These are phyloP conservation scores for Verbascum thapsus DNA, from an alignment of 257 asterid genomes.

Conservation along the genomic window DNA sequence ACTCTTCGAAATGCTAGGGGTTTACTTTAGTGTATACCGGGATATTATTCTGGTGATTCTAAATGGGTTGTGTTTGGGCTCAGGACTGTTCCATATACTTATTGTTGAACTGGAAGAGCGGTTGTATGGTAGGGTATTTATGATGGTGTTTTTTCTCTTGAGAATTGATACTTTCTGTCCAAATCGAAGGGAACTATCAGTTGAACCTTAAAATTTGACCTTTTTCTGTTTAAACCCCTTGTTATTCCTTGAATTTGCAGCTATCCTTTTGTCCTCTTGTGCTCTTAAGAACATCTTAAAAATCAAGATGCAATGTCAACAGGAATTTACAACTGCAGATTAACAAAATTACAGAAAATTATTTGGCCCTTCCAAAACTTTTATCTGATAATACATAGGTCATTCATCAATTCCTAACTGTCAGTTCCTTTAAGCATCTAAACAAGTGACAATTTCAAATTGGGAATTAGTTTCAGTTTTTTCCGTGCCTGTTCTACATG, in stretches of 20 bases:
- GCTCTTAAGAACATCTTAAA: neutral
- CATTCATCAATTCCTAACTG: no score
- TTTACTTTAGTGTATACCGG: no score
- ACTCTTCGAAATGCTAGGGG: no score
- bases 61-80: neutral
- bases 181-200: neutral
- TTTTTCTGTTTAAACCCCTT: neutral
- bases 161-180: neutral
- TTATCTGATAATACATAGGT: neutral
- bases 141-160: neutral
- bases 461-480: neutral
- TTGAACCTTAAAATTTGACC: neutral
- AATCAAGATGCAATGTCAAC: neutral
- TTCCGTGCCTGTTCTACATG: neutral
- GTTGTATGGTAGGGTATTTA: neutral
- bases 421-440: neutral
- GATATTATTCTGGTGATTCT: neutral
- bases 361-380: neutral
- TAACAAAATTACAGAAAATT: no score
- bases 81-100: neutral
- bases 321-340: neutral
- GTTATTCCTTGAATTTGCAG: neutral
- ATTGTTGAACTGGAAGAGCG: neutral
- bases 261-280: neutral
- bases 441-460: neutral